Conservation (phyloP, 2,329 filamentous ascomycete species). For the Alternaria rosae region DNA sequence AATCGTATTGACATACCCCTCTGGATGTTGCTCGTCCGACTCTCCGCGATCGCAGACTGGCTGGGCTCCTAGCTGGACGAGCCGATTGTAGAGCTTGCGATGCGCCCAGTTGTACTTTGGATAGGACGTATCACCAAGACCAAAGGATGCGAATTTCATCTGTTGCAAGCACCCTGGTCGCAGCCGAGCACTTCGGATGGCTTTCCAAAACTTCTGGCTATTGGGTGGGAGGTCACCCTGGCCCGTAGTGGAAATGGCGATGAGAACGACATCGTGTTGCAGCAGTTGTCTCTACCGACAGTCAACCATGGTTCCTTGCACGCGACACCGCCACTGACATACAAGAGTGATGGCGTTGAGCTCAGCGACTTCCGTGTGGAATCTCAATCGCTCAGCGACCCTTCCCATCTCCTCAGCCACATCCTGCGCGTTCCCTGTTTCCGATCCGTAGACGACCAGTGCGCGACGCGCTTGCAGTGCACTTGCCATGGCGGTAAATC, state of each 20-base stretch:
- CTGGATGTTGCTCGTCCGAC: constrained; percentile 90
- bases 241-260: constrained; percentile 89
- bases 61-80: constrained; percentile 81
- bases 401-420: constrained; percentile 84
- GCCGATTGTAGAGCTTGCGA: constrained; percentile 83
- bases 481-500: constrained; percentile 26
- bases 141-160: constrained; percentile 83
- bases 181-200: constrained; percentile 79
- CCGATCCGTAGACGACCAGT: constrained; percentile 88
- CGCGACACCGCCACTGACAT: constrained; percentile 49
- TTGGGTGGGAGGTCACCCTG: constrained; percentile 94
- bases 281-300: constrained; percentile 52
- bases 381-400: constrained; percentile 77
- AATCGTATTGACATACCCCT: constrained; percentile 70
- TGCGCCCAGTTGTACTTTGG: constrained; percentile 95
- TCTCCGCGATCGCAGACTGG: constrained; percentile 82
- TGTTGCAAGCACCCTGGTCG: constrained; percentile 71
- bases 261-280: constrained; percentile 68
- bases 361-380: constrained; percentile 76
- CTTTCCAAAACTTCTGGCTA: constrained; percentile 82
- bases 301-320: constrained; percentile 9
- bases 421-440: constrained; percentile 94
- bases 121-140: constrained; percentile 94
- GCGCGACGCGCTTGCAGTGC: constrained; percentile 52
- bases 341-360: constrained; percentile 80